Conservation (phyloP, 2,329 filamentous ascomycete species). For the Mycosphaerelloides madeirae region DNA sequence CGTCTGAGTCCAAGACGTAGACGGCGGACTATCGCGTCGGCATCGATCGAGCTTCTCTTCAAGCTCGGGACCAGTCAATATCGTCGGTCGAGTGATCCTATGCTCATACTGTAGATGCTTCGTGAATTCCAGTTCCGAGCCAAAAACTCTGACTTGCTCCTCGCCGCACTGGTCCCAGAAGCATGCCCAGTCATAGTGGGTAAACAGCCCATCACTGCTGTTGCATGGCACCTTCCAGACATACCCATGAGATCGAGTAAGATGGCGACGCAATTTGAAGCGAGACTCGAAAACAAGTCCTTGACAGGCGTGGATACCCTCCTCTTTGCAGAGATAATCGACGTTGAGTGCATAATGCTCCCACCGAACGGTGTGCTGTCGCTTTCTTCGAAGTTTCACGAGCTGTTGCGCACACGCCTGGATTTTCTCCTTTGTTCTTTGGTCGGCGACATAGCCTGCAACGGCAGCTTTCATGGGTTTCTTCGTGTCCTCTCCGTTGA, state of each 20-base stretch:
- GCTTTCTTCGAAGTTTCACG: slow-evolving; percentile 3
- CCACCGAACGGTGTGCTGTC: slow-evolving; percentile 13
- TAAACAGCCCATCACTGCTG: not conserved
- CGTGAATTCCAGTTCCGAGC: not conserved
- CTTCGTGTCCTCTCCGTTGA: slow-evolving; percentile 8
- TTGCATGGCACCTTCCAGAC: slow-evolving; percentile 2
- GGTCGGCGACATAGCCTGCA: slow-evolving; percentile 1
- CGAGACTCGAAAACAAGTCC: slow-evolving; percentile 1
- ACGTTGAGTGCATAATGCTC: slow-evolving; percentile 11
- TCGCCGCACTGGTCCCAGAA: slow-evolving; percentile 6
- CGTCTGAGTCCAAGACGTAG: not conserved
- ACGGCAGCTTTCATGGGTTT: slow-evolving; percentile 5
- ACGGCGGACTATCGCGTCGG: not conserved
- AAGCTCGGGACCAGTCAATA: slow-evolving; percentile 1
- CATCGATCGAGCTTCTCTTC: slow-evolving; percentile 6
- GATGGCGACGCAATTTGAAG: slow-evolving; percentile 1
- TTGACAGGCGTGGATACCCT: not conserved
- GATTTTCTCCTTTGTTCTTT: not conserved
- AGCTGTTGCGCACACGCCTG: slow-evolving; percentile 6
- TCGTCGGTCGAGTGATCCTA: not conserved
- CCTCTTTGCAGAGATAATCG: slow-evolving; percentile 9
- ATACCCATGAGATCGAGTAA: slow-evolving; percentile 2
- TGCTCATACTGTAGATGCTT: slow-evolving; percentile 1
- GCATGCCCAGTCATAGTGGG: not conserved
- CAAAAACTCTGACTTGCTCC: not conserved